Evolutionary conservation across 441 rosid genomes (phyloP), one percentile per base, ranked within the genome.

Genomic region (Adansonia grandidieri): DNA sequence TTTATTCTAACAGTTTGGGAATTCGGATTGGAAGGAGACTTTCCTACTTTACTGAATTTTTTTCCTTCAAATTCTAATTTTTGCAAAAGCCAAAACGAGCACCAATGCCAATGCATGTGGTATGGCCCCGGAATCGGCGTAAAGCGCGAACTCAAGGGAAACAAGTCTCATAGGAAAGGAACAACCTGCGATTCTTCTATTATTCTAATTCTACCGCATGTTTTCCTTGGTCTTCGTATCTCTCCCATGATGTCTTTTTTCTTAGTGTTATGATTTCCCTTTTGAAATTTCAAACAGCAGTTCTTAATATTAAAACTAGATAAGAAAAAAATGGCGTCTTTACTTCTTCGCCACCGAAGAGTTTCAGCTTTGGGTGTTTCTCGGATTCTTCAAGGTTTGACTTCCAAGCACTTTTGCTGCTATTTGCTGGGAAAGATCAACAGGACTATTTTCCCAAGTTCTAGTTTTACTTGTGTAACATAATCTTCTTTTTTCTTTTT

Each of bases 351-450:
- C 48, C 82, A 71, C 47, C 89, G 86, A 80, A 90, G 88, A 85
- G 84, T 79, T 78, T 79, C 91, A 78, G 67, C 90, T 83, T 84
- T 84, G n/a, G 90, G 88, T 20, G 47, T 84, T 83, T 79, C 89
- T 70, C 79, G 86, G 76, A 14, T 88, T 81, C 77, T 88, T 72
- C 84, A 82, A 80, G 97, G 94, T 94, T 84, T 32, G 78, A 74
- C 5, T 65, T 75, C 40, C 1, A 73, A 8, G 51, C 69, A 47
- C 63, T 73, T 69, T 22, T 24, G 8, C 11, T 57, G 62, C 42
- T 11, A 28, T 28, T 28, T 62, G 8, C 32, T 28, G 5, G 2
- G 42, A 28, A 28, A 62, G 44, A 62, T 6, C 13, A 62, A 28
- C 14, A 2, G n/a, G 40, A 62, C 32, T 10, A 4, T 3, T 24